phyloP scores from a whole-genome alignment of 2,329 filamentous ascomycete species.

The Fusarium transvaalense region DNA sequence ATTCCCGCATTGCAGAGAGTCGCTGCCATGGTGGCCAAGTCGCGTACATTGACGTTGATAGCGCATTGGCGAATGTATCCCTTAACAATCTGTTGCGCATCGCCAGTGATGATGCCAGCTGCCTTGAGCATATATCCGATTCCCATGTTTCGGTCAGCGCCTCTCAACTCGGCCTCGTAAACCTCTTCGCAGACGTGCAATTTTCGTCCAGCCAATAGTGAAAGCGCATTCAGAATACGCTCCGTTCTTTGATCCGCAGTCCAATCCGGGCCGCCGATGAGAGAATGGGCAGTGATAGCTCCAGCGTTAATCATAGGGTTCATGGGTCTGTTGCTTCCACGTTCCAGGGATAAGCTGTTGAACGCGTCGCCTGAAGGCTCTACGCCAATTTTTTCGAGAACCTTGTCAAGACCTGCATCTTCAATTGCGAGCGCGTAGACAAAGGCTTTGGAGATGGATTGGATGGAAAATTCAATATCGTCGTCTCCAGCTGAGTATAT shows the following conservation, averaged over 20 bases:
- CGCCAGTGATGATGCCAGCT: conserved; percentile 54
- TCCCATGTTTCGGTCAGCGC: conserved; percentile 53
- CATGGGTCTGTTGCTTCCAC: conserved; percentile 51
- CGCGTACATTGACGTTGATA: conserved; percentile 58
- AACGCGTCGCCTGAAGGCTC: conserved; percentile 57
- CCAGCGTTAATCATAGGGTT: conserved; percentile 56
- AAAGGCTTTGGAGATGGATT: conserved; percentile 58
- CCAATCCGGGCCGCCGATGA: conserved; percentile 48
- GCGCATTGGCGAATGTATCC: conserved; percentile 58
- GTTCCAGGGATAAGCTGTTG: conserved; percentile 52
- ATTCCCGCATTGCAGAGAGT: conserved; percentile 55
- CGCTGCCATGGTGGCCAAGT: conserved; percentile 57
- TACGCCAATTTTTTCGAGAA: conserved; percentile 56
- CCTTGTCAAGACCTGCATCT: conserved; percentile 52
- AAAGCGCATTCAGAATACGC: conserved; percentile 53
- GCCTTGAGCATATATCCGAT: conserved; percentile 58
- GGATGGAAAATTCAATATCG: conserved; percentile 56
- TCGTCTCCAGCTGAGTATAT: conserved; percentile 57
- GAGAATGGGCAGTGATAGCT: conserved; percentile 53
- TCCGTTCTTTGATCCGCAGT: conserved; percentile 53
- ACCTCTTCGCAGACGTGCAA: conserved; percentile 55
- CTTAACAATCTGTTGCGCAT: conserved; percentile 52
- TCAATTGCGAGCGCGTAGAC: conserved; percentile 58
- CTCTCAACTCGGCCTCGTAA: conserved; percentile 54
- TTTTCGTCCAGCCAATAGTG: conserved; percentile 53